Conservation (phyloP, 805 yeast genomes). For the Cyberlindnera sargentensis region DNA sequence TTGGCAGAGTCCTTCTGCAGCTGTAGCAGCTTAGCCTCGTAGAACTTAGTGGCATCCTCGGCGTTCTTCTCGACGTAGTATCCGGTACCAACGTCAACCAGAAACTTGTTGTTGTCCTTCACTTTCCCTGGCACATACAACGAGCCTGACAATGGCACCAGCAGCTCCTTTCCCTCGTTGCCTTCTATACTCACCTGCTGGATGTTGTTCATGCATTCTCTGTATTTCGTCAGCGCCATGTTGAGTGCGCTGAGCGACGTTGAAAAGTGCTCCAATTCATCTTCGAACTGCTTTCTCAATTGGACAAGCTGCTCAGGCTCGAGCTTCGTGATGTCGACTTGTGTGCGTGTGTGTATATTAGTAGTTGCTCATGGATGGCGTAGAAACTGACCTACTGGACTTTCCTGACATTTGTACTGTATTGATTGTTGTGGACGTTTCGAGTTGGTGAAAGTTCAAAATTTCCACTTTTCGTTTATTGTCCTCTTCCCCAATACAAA, state of each 20-base stretch:
- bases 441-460: neutral
- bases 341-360: neutral
- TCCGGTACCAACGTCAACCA: conserved; percentile 96
- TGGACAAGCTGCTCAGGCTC: conserved; percentile 80
- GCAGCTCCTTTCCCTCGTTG: conserved; percentile 42
- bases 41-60: conserved; percentile 62
- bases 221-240: conserved; percentile 74
- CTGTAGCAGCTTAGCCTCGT: conserved; percentile 65
- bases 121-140: conserved; percentile 84
- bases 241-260: conserved; percentile 78
- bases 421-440: no score
- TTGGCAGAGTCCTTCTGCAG: conserved; percentile 67
- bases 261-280: conserved; percentile 79
- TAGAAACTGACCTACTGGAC: conserved; percentile 3
- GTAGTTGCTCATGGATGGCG: neutral
- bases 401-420: conserved; percentile 8
- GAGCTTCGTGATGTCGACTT: conserved; percentile 62
- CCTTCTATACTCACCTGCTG: conserved; percentile 39
- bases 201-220: conserved; percentile 72
- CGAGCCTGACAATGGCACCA: conserved; percentile 86
- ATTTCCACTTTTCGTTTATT: neutral
- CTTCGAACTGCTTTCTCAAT: conserved; percentile 75
- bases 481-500: no score
- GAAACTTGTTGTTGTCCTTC: conserved; percentile 54
- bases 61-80: conserved; percentile 80